Base-by-base conservation (phyloP, 129 eudicot genomes). In the Centaurea solstitialis region DNA sequence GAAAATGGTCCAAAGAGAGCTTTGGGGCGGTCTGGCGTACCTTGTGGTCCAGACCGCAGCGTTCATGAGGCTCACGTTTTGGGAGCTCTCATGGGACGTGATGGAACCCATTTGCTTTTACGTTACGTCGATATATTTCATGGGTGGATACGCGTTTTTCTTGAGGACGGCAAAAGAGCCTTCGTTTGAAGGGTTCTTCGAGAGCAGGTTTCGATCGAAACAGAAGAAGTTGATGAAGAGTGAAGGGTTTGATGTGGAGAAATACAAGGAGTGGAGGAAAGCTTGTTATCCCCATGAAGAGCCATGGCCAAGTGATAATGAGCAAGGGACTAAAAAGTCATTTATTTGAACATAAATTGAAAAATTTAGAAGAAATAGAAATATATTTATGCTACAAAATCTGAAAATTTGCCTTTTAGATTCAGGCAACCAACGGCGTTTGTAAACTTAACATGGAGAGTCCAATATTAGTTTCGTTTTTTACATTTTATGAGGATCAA, bases 21-120 rank as follows among this genome's bases (percentile, higher is more conserved):
- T 96, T 4, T 91, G 97, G 98, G 75, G 81, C 6, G 99, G 99
- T 66, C 88, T 96, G 18, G 98, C 92, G 8, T 91, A 80, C 85
- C 82, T 96, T 22, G 72, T 93, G 79, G 86, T 90, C 65, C 99
- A 93, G 79, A 96, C 99, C 4, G 98, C 93, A 0, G 96, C 88
- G 20, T 96, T 96, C 90, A 93, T 96, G 94, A 90, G 99, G 85
- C 91, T 96, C 15, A 96, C 99, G 0, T 96, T 96, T 77, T 96
- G 99, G 99, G 99, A 96, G 69, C 96, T 96, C 0, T 78, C 99
- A 3, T 96, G 99, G 99, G 99, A 96, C 59, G 99, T 96, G 4
- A 96, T 96, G 99, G 99, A 96, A 24, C 99, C 99, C 0, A 90
- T 96, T 84, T 96, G 99, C 82, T 96, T 96, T 87, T 96, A 89